Evolutionary conservation across 176 grass and related monocot species (phyloP).

Genomic region (Themeda triandra): DNA sequence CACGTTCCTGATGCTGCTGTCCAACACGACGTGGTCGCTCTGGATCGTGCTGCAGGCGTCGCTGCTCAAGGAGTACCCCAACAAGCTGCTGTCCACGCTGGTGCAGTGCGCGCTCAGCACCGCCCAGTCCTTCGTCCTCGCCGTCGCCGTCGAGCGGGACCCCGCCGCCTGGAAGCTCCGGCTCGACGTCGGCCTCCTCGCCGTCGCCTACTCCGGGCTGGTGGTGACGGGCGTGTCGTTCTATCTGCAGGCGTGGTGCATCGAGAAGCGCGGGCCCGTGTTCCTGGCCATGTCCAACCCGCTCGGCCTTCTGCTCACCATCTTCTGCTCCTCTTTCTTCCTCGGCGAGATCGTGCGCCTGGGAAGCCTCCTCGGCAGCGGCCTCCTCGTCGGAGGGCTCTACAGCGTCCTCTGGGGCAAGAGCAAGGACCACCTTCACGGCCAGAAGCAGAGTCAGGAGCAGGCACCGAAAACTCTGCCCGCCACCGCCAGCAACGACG

Average conservation of each 20-base stretch:
- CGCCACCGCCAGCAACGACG: background rate
- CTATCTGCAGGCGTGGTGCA: slow-evolving; percentile 76
- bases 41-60: slow-evolving; percentile 69
- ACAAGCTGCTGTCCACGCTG: slow-evolving; percentile 64
- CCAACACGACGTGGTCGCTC: slow-evolving; percentile 51
- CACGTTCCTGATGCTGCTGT: slow-evolving; percentile 45
- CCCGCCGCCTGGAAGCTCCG: slow-evolving; percentile 52
- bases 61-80: slow-evolving; percentile 70
- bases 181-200: slow-evolving; percentile 50
- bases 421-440: slow-evolving; percentile 15
- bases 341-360: slow-evolving; percentile 53
- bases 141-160: slow-evolving; percentile 47
- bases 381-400: slow-evolving; percentile 39
- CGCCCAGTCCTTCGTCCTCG: slow-evolving; percentile 49
- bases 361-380: slow-evolving; percentile 50
- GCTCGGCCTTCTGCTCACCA: slow-evolving; percentile 52
- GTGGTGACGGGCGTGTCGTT: slow-evolving; percentile 49
- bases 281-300: slow-evolving; percentile 67
- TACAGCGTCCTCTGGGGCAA: slow-evolving; percentile 59
- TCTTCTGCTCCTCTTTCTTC: slow-evolving; percentile 59
- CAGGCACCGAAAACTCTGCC: background rate
- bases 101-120: slow-evolving; percentile 42
- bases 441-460: background rate
- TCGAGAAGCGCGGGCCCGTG: slow-evolving; percentile 56
- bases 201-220: slow-evolving; percentile 47